Percentiles rank a stretch among this genome's conserved stretches.
Conservation (phyloP, 176 grass and related monocot genomes). For the Oryza rufipogon region DNA sequence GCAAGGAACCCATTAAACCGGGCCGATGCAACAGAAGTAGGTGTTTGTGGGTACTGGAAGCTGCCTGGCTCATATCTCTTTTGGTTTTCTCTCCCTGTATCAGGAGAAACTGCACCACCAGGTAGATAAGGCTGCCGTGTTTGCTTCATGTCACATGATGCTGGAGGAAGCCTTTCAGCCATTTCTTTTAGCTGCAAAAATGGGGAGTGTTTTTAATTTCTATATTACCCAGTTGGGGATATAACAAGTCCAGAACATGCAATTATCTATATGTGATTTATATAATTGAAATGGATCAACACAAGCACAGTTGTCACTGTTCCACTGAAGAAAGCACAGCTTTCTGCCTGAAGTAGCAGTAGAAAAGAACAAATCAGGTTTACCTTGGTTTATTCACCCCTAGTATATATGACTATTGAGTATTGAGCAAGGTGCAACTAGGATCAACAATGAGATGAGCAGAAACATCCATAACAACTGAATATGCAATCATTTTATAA, state of each 20-base stretch:
- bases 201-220: background rate
- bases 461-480: background rate
- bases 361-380: background rate
- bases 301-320: background rate
- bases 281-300: no score
- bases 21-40: slow-evolving; percentile 14
- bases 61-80: slow-evolving; percentile 37
- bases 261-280: background rate
- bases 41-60: slow-evolving; percentile 30
- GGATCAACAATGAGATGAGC: background rate
- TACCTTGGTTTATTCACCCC: background rate
- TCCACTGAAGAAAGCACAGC: background rate
- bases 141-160: slow-evolving; percentile 46
- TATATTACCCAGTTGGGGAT: background rate
- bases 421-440: background rate
- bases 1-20: slow-evolving; percentile 39
- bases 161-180: slow-evolving; percentile 73
- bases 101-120: slow-evolving; percentile 39
- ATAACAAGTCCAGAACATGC: background rate
- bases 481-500: background rate
- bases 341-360: no score
- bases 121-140: slow-evolving; percentile 30
- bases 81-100: slow-evolving; percentile 44
- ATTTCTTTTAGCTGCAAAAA: slow-evolving; percentile 84
- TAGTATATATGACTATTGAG: background rate